Evolutionary conservation across 176 grass and related monocot species (phyloP).

Genomic region (Luzula sylvatica): DNA sequence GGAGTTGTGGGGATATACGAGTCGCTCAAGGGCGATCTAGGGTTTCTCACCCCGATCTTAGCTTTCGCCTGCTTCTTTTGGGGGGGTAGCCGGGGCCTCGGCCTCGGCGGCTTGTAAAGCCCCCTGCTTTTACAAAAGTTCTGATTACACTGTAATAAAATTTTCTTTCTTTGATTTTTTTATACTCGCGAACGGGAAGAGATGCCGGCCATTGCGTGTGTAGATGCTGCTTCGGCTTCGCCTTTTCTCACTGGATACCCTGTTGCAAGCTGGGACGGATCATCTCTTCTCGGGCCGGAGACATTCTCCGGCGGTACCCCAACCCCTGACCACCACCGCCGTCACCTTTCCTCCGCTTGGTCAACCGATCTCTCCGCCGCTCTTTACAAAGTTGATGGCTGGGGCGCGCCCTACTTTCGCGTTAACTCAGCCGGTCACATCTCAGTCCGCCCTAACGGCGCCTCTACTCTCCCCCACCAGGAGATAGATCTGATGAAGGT

Average conservation of each 20-base stretch:
- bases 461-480: slow-evolving; percentile 45
- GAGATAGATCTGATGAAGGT: slow-evolving; percentile 93
- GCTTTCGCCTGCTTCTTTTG: slow-evolving; percentile 63
- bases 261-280: slow-evolving; percentile 28
- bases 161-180: slow-evolving; percentile 3
- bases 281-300: slow-evolving; percentile 50
- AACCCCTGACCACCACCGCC: slow-evolving; percentile 8
- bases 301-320: slow-evolving; percentile 41
- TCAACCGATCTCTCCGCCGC: slow-evolving; percentile 58
- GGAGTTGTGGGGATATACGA: slow-evolving; percentile 68
- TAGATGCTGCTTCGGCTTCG: slow-evolving; percentile 47
- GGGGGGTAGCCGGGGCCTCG: slow-evolving; percentile 99
- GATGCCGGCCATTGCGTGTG: slow-evolving; percentile 78
- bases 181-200: slow-evolving; percentile 30
- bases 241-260: slow-evolving; percentile 31
- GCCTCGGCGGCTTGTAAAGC: slow-evolving; percentile 99
- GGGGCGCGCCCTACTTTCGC: slow-evolving; percentile 88
- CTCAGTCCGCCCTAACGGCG: slow-evolving; percentile 62
- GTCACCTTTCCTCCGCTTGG: slow-evolving; percentile 23
- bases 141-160: slow-evolving; percentile 20
- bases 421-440: slow-evolving; percentile 66
- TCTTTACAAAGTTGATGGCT: slow-evolving; percentile 84
- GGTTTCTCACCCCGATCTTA: slow-evolving; percentile 29
- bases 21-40: slow-evolving; percentile 43
- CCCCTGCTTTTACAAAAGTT: slow-evolving; percentile 57